Evolutionary conservation across 768 basidiomycete species (phyloP), one percentile per base, ranked within the genome.

Genomic region (Coprinopsis strossmayeri): DNA sequence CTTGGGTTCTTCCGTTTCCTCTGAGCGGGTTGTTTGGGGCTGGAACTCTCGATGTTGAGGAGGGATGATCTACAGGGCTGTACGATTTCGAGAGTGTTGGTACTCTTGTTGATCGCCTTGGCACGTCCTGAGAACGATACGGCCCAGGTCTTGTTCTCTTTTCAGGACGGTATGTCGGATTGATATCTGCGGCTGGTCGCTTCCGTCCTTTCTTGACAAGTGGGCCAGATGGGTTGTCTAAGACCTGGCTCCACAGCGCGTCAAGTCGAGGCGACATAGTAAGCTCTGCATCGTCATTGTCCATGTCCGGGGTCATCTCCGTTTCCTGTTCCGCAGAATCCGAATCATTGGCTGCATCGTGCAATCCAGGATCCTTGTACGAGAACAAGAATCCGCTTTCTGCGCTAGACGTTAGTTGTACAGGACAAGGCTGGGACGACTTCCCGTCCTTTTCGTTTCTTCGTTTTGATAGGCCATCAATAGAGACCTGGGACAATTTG

Each of bases 201-300:
- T 57, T 49, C 11, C 49, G 46, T 45, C 54, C 25, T 2, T 28
- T 50, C 12, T 35, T 44, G 57, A 71, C 30, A 15, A 7, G 17
- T 38, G 17, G 35, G 17, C 35, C 11, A 38, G 18, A 7, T 10
- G 35, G 35, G 5, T 38, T 38, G 35, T 38, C 35, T 7, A 38
- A 17, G 35, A 38, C 17, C 18, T 38, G 35, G 35, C 18, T 18
- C 35, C 35, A 38, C 5, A 38, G 9, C 9, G 35, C 35, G 5
- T 7, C 35, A 17, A 38, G 35, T 38, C 35, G 9, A 17, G 35
- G 35, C 11, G 35, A 38, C 17, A 10, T 7, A 5, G 35, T 18
- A 5, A 38, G 35, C 5, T 38, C 35, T 11, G 9, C 35, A 18
- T 38, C 35, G 9, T 11, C 18, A 5, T 11, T 38, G 11, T 10